phyloP scores from a whole-genome alignment of 805 yeast genomes.

The Schwanniomyces occidentalis region DNA sequence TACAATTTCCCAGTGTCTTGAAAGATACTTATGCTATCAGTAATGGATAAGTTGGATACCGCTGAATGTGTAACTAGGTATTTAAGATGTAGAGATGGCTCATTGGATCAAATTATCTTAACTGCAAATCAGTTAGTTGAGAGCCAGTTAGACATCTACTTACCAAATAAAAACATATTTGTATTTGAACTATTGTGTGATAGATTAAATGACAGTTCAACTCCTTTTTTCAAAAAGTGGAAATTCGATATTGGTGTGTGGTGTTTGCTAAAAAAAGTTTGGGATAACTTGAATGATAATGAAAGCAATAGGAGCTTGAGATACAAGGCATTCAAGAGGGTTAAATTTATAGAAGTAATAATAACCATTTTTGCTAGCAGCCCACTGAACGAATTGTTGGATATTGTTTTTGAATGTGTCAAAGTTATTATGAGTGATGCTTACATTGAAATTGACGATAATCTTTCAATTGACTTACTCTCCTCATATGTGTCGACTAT shows the following conservation, averaged over 20 bases:
- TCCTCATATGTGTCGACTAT: conserved; percentile 15
- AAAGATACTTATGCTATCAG: too few relatives aligned
- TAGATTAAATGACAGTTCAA: conserved; percentile 54
- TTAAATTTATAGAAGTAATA: conserved; percentile 40
- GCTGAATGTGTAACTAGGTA: conserved; percentile 55
- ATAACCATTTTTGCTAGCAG: conserved; percentile 7
- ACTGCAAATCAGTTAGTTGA: conserved; percentile 35
- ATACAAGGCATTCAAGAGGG: conserved; percentile 40
- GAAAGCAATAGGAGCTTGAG: conserved; percentile 41
- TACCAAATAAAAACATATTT: conserved; percentile 58
- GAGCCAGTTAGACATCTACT: conserved; percentile 33
- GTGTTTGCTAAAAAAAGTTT: conserved; percentile 46
- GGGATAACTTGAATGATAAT: conserved; percentile 27
- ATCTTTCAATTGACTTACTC: conserved; percentile 25
- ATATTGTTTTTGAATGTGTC: conserved; percentile 17
- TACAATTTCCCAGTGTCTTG: too few relatives aligned
- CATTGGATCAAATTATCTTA: conserved; percentile 42
- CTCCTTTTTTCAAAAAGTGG: conserved; percentile 37
- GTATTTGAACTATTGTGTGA: conserved; percentile 61
- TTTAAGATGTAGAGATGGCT: conserved; percentile 54
- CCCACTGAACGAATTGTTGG: conserved; percentile 11
- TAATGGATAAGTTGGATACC: conserved; percentile 11
- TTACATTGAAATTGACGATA: conserved; percentile 36
- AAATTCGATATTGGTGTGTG: conserved; percentile 47
- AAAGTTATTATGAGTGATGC: conserved; percentile 20